Evolutionary conservation across 2,329 filamentous ascomycete species (phyloP), one percentile per base, ranked within the genome.

Genomic region (Fonsecaea multimorphosa): DNA sequence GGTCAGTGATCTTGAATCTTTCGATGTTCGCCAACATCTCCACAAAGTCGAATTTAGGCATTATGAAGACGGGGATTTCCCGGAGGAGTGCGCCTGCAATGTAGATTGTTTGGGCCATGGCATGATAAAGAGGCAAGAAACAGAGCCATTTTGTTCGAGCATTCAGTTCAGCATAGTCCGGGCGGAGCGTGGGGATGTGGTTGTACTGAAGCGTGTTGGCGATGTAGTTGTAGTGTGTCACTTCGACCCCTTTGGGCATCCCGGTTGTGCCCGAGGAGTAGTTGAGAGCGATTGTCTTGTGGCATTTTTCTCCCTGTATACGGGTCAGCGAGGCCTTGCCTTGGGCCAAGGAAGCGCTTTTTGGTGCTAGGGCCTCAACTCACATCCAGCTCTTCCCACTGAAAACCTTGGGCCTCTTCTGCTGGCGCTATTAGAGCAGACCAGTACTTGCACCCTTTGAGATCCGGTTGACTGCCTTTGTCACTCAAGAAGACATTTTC

Each of bases 61-160:
- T 76, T 9, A 94, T 79, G 63, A 87, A 88, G 1, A 80, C 78
- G 16, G 83, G 80, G 52, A 94, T 83, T 55, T 94, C 90, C 72
- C 93, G 94, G 71, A 90, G 91, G 49, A 85, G 88, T 7, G 57
- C 56, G 3, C 60, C 29, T 14, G 44, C 19, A 3, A 36, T 29
- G 36, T 46, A 61, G 4, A 32, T 46, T 14, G 54, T 19, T 16
- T 61, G 38, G 4, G 57, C 63, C 14, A 60, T 40, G 11, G 44
- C 63, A 46, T 65, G 63, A 44, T 62, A 65, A 38, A 65, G 36
- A 38, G 63, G 63, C 6, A 65, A 40, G 22, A 57, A 27, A 22
- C 61, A 63, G 16, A 63, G 52, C 38, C 29, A 31, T 31, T 49
- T 57, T 2, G 29, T 19, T 16, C 58, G 54, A 22, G n/a, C 58